Base-by-base conservation (phyloP, 257 asterid species). In the Penstemon eatonii region DNA sequence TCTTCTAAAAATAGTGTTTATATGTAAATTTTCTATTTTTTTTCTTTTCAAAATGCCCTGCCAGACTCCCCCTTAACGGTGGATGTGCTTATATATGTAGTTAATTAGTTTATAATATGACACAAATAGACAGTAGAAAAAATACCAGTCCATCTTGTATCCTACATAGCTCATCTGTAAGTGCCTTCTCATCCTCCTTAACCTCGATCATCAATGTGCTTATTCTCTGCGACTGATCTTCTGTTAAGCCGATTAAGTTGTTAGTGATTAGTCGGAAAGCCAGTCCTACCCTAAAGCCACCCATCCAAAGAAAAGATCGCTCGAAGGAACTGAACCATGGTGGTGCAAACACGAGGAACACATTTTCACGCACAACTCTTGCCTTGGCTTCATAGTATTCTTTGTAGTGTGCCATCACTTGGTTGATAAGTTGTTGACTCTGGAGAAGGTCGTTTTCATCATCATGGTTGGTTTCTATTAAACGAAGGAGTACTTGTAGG, bases 241-340 rank as follows among this genome's bases (percentile, higher is more conserved):
- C 75, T 0, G 72, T 55, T 56, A 79, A 46, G 13, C 79, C 85
- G 8, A 44, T 3, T 8, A 79, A 75, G 33, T 62, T 72, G 60
- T 40, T 61, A 5, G 7, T 6, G 15, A 79, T 45, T 4, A 79
- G 13, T 0, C 69, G 73, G 25, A 75, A 56, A 3, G 73, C 79
- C 10, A 72, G 40, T 0, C 73, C 65, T 0, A 80, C 83, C 74
- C 78, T 64, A 15, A 72, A 79, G 2, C 86, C 80, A 2, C 79
- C 80, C 1, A 84, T 58, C 83, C 86, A 84, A 3, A 78, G 71
- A 43, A 74, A 56, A 25, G 60, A 15, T 1, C 66, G 49, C 71
- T 81, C 83, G 2, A 63, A 75, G 0, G 83, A 58, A 65, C 68
- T 79, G 0, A 79, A 56, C 87, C 85, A 79, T 1, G 73, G 44